Percentiles rank a stretch among this genome's conserved stretches.
phyloP scores from a whole-genome alignment of 2,329 filamentous ascomycete genomes.

The Fusarium pilosicola region DNA sequence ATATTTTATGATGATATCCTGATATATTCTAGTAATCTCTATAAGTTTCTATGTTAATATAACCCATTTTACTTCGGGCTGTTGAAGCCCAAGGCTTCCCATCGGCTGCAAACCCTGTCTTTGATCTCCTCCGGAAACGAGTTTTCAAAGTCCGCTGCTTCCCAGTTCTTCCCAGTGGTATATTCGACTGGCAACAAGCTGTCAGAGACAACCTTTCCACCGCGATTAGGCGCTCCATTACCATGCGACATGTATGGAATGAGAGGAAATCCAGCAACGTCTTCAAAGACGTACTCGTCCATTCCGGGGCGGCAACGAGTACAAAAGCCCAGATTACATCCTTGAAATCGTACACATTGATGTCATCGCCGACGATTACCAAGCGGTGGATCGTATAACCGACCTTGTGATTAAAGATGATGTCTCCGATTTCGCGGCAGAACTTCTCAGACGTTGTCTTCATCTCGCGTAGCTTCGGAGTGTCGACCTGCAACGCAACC shows the following conservation, averaged over 20 bases:
- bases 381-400: slow-evolving; percentile 58
- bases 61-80: rapidly evolving
- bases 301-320: slow-evolving; percentile 57
- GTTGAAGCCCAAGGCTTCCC: slow-evolving; percentile 3
- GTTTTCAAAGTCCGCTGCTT: slow-evolving; percentile 45
- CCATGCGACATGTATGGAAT: slow-evolving; percentile 61
- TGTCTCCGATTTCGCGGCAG: slow-evolving; percentile 10
- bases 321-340: slow-evolving; percentile 60
- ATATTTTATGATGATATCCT: too few species aligned
- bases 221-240: slow-evolving; percentile 41
- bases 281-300: slow-evolving; percentile 57
- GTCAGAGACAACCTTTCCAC: slow-evolving; percentile 59
- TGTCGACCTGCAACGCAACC: slow-evolving; percentile 65
- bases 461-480: slow-evolving; percentile 60
- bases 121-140: slow-evolving; percentile 46
- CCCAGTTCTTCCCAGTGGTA: slow-evolving; percentile 46
- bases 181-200: slow-evolving; percentile 56
- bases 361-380: slow-evolving; percentile 58
- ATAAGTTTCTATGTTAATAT: neutral
- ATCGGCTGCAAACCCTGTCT: neutral
- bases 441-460: slow-evolving; percentile 18
- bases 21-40: neutral
- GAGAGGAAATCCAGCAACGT: slow-evolving; percentile 55
- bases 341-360: slow-evolving; percentile 56
- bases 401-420: slow-evolving; percentile 16